Evolutionary conservation across 495 filamentous ascomycete genomes (phyloP).

Genomic region (Lasiosphaeria ovina): DNA sequence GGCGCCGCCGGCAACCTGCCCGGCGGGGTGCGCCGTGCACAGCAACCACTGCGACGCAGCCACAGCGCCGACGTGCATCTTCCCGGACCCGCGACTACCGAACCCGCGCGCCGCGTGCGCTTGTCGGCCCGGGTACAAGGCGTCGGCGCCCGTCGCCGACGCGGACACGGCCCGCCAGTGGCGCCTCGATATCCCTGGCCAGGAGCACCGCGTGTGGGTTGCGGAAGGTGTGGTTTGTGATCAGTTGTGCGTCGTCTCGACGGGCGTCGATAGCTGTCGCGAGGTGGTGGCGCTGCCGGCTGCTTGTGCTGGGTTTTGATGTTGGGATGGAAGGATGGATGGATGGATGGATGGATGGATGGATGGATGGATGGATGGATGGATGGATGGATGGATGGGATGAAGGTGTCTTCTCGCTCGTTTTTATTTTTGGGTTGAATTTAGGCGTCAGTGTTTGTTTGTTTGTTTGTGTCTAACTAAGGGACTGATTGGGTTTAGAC

Average conservation of each 20-base stretch:
- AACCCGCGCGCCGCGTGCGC: not conserved
- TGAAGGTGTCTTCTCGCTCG: too few relatives aligned
- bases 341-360: too few relatives aligned
- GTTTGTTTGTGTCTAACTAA: too few relatives aligned
- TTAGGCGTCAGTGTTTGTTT: too few relatives aligned
- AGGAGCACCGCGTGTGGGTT: conserved; percentile 5
- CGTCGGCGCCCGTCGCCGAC: not conserved
- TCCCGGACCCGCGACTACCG: conserved; percentile 1
- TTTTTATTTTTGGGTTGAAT: too few relatives aligned
- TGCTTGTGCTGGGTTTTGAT: not conserved
- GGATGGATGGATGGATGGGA: too few relatives aligned
- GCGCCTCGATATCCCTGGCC: not conserved
- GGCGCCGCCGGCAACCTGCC: not conserved
- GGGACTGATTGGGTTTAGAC: too few relatives aligned
- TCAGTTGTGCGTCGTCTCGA: not conserved
- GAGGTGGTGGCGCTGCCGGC: not conserved
- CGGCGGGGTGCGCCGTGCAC: conserved; percentile 1
- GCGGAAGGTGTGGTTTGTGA: not conserved
- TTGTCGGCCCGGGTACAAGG: conserved; percentile 3
- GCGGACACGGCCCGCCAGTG: not conserved
- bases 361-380: too few relatives aligned
- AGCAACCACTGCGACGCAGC: conserved; percentile 1
- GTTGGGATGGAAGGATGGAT: too few relatives aligned
- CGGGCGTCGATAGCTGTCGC: not conserved
- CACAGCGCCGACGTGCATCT: conserved; percentile 1